Percentiles rank a stretch among this genome's conserved stretches.
Conservation (phyloP, 257 asterid genomes). For the Echium plantagineum region DNA sequence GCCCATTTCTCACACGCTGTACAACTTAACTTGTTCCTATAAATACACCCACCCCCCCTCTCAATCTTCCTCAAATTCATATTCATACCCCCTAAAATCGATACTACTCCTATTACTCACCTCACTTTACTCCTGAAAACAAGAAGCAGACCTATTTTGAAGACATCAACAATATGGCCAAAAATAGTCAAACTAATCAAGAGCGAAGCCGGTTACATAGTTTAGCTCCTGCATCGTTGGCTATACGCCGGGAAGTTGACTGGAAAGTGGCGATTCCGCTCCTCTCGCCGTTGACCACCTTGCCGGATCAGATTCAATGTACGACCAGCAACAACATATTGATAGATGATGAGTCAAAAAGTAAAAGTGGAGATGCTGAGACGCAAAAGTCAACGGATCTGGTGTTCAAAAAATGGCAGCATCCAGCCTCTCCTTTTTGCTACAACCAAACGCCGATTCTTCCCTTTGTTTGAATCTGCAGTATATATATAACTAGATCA, state of each 20-base stretch:
- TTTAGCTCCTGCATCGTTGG: neutral
- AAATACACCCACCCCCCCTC: neutral
- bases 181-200: neutral
- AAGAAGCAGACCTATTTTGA: neutral
- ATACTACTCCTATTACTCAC: too few relatives aligned
- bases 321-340: neutral
- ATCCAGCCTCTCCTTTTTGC: neutral
- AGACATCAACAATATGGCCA: neutral
- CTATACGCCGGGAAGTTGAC: neutral
- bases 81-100: neutral
- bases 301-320: neutral
- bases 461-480: neutral
- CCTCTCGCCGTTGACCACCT: neutral
- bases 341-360: neutral
- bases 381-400: neutral
- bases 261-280: neutral
- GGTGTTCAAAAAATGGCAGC: neutral
- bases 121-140: neutral
- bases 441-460: neutral
- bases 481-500: too few relatives aligned
- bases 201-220: neutral
- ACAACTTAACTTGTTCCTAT: neutral
- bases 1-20: neutral
- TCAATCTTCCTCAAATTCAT: neutral
- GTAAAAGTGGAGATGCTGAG: neutral